These are phyloP conservation scores for Andrographis paniculata DNA, from an alignment of 305 asterid genomes.

Conservation along the genomic window DNA sequence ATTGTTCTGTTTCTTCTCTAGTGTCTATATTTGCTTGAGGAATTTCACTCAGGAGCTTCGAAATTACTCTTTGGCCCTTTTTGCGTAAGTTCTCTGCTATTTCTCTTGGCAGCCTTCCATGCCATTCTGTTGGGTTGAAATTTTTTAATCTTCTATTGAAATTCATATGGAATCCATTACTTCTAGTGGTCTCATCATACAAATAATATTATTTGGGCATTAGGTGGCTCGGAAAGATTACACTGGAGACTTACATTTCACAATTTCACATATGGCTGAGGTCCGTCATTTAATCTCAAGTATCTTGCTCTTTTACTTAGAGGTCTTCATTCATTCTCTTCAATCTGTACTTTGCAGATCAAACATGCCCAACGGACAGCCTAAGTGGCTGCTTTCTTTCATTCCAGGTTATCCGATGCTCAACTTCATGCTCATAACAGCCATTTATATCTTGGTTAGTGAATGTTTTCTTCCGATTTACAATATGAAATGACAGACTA, in stretches of 20 bases:
- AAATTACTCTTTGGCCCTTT: conserved; percentile 68
- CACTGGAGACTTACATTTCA: conserved; percentile 87
- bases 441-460: conserved; percentile 68
- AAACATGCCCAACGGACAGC: conserved; percentile 81
- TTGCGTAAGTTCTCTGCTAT: conserved; percentile 61
- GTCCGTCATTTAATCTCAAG: conserved; percentile 21
- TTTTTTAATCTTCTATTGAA: conserved; percentile 11
- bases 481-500: neutral
- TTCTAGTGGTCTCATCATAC: conserved; percentile 20
- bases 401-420: conserved; percentile 84
- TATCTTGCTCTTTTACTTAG: neutral
- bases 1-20: conserved; percentile 20
- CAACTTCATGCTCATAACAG: conserved; percentile 77
- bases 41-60: conserved; percentile 82
- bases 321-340: neutral
- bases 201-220: conserved; percentile 21
- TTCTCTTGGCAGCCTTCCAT: neutral
- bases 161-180: neutral
- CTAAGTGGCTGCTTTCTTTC: conserved; percentile 82
- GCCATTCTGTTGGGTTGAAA: neutral
- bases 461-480: conserved; percentile 12
- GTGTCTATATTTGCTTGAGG: conserved; percentile 79
- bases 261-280: conserved; percentile 99
- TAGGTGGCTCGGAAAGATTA: conserved; percentile 96
- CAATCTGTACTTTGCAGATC: conserved; percentile 48